Conservation (phyloP, 2,329 filamentous ascomycete species). For the Trichophyton schoenleinii region DNA sequence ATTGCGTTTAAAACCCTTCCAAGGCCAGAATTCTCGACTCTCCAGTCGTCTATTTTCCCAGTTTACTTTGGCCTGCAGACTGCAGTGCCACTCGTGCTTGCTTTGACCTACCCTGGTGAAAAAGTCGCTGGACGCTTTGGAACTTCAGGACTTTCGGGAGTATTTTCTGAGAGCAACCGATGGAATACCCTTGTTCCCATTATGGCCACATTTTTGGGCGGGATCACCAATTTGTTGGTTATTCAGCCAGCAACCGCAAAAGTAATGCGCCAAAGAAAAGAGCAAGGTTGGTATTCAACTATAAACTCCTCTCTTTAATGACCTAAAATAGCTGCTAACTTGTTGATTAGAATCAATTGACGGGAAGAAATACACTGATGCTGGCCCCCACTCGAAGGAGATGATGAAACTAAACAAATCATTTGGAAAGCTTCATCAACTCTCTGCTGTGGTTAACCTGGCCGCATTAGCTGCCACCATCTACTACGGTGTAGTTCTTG, state of each 20-base stretch:
- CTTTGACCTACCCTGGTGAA: slow-evolving; percentile 67
- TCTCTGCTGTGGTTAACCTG: slow-evolving; percentile 70
- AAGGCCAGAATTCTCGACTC: slow-evolving; percentile 63
- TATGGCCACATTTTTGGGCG: slow-evolving; percentile 55
- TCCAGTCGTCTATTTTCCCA: slow-evolving; percentile 66
- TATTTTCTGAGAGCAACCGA: slow-evolving; percentile 49
- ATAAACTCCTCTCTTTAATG: not conserved
- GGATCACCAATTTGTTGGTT: slow-evolving; percentile 55
- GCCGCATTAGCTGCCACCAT: slow-evolving; percentile 55
- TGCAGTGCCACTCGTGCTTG: slow-evolving; percentile 56
- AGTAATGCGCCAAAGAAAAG: slow-evolving; percentile 61
- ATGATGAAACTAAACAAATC: slow-evolving; percentile 69
- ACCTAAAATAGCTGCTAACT: not conserved
- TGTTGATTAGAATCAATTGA: slow-evolving; percentile 57
- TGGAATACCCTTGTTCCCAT: slow-evolving; percentile 57
- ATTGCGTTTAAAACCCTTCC: slow-evolving; percentile 66
- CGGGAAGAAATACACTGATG: slow-evolving; percentile 74
- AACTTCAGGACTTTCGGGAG: slow-evolving; percentile 39
- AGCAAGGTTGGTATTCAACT: slow-evolving; percentile 51
- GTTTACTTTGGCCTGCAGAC: slow-evolving; percentile 82
- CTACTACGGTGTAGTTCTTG: slow-evolving; percentile 66
- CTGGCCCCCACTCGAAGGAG: slow-evolving; percentile 65
- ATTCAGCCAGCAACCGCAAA: slow-evolving; percentile 64
- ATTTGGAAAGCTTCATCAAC: slow-evolving; percentile 68
- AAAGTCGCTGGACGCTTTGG: slow-evolving; percentile 22